phyloP scores from a whole-genome alignment of 2,329 filamentous ascomycete species.

The Cercospora beticola region DNA sequence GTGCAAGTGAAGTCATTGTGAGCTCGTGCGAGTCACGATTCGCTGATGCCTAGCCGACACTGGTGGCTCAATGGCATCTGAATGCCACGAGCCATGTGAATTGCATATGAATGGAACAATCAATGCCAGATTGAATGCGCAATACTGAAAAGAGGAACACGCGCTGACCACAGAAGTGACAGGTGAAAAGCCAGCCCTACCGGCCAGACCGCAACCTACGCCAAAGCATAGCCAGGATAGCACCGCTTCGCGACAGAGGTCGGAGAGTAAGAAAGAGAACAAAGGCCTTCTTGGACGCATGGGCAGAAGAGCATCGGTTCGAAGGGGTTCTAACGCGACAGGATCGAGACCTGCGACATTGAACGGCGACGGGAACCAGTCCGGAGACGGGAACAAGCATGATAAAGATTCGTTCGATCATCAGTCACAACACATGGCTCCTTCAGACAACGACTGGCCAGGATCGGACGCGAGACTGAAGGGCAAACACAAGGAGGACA shows the following conservation, averaged over 20 bases:
- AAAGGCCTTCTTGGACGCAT: slow-evolving; percentile 33
- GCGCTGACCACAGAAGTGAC: slow-evolving; percentile 18
- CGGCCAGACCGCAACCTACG: slow-evolving; percentile 30
- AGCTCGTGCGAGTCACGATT: not conserved
- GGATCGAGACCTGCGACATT: slow-evolving; percentile 20
- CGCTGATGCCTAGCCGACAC: not conserved
- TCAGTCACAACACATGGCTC: slow-evolving; percentile 31
- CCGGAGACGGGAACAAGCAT: slow-evolving; percentile 11
- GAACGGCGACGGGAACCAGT: slow-evolving; percentile 19
- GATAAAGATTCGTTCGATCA: slow-evolving; percentile 29
- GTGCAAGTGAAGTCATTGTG: not conserved
- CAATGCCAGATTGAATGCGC: not conserved
- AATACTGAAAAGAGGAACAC: not conserved
- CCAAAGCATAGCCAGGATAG: slow-evolving; percentile 33
- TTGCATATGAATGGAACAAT: not conserved
- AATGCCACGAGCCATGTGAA: not conserved
- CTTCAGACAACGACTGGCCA: slow-evolving; percentile 31
- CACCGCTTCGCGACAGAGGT: slow-evolving; percentile 19
- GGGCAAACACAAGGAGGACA: slow-evolving; percentile 28
- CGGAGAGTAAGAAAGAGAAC: slow-evolving; percentile 26
- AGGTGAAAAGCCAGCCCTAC: slow-evolving; percentile 19
- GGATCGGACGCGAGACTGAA: slow-evolving; percentile 28
- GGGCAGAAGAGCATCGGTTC: slow-evolving; percentile 31
- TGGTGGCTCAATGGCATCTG: not conserved
- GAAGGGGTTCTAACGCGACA: slow-evolving; percentile 36